Evolutionary conservation across 169 alveolate species (phyloP), one percentile per base, ranked within the genome.

Genomic region (Babesia bigemina): DNA sequence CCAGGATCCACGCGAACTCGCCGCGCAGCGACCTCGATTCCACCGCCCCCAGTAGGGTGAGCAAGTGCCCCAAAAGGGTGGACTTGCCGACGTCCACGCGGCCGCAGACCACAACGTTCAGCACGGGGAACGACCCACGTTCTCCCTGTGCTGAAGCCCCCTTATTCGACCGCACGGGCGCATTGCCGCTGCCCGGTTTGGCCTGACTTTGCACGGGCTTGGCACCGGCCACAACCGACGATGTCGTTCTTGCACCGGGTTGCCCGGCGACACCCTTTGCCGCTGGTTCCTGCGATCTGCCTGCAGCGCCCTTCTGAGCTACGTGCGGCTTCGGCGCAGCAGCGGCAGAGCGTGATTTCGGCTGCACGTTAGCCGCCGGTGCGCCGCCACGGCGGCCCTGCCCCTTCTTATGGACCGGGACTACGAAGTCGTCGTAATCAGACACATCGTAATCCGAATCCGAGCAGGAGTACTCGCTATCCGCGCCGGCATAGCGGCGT

Each of bases 41-140:
- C 19, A 79, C 84, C n/a, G 76, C 70, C 21, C 75, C 75, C 3
- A 71, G 66, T 17, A 71, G 66, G 0, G 72, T 55, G 4, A 82
- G 61, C 17, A 82, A 29, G 33, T 82, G 92, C 19, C 92, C 93
- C 56, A 89, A 60, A 8, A 89, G 84, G n/a, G 93, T 89, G 16
- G 93, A 89, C 60, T 89, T 89, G 8, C 93, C 93, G 4, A 88
- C 91, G 55, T 89, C 93, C 26, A 89, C 91, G 49, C 84, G 86
- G 14, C 93, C 93, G 24, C 86, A 60, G 33, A 89, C 92, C 22
- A 89, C 91, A 11, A 89, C 77, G 58, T 89, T 89, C 58, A 89
- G 53, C 13, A 90, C 28, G 19, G 76, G 63, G 28, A 67, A 21
- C 50, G 50, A 45, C 14, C 50, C 50, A 33, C 39, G 39, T 33